phyloP scores from a whole-genome alignment of 305 asterid species.

The Fraxinus dipetala region DNA sequence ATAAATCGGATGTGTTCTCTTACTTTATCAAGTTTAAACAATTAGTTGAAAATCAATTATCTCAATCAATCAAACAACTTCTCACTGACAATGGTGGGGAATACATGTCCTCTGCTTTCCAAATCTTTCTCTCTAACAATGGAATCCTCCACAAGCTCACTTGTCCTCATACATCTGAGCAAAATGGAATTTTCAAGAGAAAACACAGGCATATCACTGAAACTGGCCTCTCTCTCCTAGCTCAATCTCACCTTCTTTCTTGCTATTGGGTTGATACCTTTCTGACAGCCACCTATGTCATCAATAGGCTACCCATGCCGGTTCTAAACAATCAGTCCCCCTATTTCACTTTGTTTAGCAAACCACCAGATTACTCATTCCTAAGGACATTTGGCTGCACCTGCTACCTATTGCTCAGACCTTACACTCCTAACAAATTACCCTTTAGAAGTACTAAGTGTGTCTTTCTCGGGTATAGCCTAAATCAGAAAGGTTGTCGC shows the following conservation, averaged over 20 bases:
- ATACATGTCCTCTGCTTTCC: background rate
- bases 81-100: background rate
- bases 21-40: background rate
- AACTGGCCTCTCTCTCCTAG: background rate
- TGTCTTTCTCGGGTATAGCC: background rate
- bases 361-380: background rate
- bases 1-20: background rate
- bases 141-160: background rate
- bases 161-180: background rate
- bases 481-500: background rate
- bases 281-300: background rate
- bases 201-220: background rate
- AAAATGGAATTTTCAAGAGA: background rate
- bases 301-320: background rate
- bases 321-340: background rate
- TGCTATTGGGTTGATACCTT: background rate
- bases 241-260: background rate
- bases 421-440: background rate
- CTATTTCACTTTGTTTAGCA: background rate
- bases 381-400: background rate
- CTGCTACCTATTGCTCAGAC: background rate
- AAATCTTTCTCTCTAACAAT: background rate
- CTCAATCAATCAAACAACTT: background rate
- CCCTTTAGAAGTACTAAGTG: background rate
- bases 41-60: background rate